These are phyloP conservation scores for Thyridium curvatum DNA, from an alignment of 2,329 filamentous ascomycete species.

Conservation along the genomic window DNA sequence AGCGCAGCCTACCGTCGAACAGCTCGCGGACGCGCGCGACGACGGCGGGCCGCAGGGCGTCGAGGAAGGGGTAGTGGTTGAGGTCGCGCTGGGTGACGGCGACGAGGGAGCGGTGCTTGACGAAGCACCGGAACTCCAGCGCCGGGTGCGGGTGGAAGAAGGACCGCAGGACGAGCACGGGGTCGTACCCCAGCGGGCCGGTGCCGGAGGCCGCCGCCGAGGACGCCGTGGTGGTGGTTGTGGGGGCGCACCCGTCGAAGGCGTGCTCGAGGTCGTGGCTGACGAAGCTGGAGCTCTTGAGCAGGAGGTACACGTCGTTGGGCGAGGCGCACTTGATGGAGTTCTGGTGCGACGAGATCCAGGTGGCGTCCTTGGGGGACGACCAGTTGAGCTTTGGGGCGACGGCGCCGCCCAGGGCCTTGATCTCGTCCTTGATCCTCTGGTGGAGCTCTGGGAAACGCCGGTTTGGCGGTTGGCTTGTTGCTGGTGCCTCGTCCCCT, in stretches of 20 bases:
- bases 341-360: conserved; percentile 79
- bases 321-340: conserved; percentile 77
- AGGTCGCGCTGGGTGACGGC: conserved; percentile 84
- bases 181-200: conserved; percentile 57
- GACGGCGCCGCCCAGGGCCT: conserved; percentile 76
- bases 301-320: conserved; percentile 38
- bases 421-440: conserved; percentile 69
- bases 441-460: conserved; percentile 69
- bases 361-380: conserved; percentile 89
- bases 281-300: conserved; percentile 76
- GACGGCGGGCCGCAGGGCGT: conserved; percentile 56
- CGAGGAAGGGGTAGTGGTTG: conserved; percentile 82
- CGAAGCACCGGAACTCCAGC: conserved; percentile 93
- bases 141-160: conserved; percentile 85
- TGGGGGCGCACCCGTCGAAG: conserved; percentile 55
- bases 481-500: conserved; percentile 42
- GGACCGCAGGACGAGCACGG: conserved; percentile 79
- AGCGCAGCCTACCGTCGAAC: conserved; percentile 66
- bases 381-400: conserved; percentile 97
- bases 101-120: conserved; percentile 73
- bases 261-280: conserved; percentile 92
- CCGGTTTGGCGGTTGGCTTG: conserved; percentile 41
- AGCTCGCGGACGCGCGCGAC: conserved; percentile 66
- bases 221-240: conserved; percentile 1
- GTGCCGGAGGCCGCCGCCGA: conserved; percentile 18